phyloP scores from a whole-genome alignment of 2,329 filamentous ascomycete genomes.

The Periconia macrospinosa region DNA sequence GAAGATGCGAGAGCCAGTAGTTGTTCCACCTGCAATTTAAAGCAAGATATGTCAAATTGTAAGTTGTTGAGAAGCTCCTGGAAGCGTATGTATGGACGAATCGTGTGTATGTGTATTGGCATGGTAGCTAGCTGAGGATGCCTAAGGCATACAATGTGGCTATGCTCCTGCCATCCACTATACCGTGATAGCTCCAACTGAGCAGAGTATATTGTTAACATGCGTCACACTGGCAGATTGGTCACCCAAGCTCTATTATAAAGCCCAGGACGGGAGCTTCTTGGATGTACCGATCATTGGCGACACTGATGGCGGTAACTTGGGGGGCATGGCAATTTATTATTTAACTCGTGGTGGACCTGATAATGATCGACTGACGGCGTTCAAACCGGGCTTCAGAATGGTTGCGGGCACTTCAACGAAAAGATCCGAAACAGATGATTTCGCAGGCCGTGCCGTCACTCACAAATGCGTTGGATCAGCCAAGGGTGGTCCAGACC shows the following conservation, averaged over 20 bases:
- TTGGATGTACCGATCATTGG: constrained; percentile 63
- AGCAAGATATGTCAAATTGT: constrained; percentile 23
- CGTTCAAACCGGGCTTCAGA: constrained; percentile 71
- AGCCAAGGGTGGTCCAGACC: constrained; percentile 43
- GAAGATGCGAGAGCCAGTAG: constrained; percentile 59
- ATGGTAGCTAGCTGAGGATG: too few relatives aligned
- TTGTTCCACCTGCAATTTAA: constrained; percentile 69
- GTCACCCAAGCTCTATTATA: constrained; percentile 72
- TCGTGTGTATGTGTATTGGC: too few relatives aligned
- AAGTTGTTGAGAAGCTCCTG: too few relatives aligned
- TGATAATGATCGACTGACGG: constrained; percentile 65
- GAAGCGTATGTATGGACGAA: too few relatives aligned
- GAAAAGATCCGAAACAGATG: constrained; percentile 57
- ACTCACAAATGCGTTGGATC: constrained; percentile 56
- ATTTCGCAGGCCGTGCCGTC: constrained; percentile 52
- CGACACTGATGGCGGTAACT: constrained; percentile 44
- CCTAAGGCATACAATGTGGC: too few relatives aligned
- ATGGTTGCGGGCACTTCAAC: constrained; percentile 70
- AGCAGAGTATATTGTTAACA: too few relatives aligned
- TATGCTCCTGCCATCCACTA: too few relatives aligned
- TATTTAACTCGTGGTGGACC: constrained; percentile 60
- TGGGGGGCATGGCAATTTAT: constrained; percentile 71
- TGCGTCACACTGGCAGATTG: constrained; percentile 64
- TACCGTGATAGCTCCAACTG: too few relatives aligned
- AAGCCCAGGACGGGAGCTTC: constrained; percentile 48